These are phyloP conservation scores for Pythium phragmiticola DNA, from an alignment of 352 stramenopile species.

Conservation along the genomic window DNA sequence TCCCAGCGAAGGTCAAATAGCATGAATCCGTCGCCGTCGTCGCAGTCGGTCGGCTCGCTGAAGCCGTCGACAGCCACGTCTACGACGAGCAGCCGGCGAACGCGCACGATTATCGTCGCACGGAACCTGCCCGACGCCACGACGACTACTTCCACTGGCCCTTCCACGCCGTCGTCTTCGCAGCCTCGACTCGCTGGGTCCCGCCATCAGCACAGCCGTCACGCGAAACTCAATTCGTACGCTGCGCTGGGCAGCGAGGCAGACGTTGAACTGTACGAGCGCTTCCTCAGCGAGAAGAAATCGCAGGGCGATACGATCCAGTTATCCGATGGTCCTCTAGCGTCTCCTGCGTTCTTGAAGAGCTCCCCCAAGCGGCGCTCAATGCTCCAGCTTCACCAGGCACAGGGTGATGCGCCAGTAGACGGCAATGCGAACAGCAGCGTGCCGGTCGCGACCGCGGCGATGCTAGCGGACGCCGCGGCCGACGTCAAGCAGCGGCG, in stretches of 20 bases:
- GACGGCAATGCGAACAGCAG: background rate
- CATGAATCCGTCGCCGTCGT: conserved; percentile 49
- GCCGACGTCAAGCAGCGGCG: conserved; percentile 42
- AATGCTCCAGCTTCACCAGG: conserved; percentile 13
- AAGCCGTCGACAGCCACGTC: conserved; percentile 42
- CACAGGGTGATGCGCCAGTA: background rate
- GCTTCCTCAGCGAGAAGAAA: conserved; percentile 53
- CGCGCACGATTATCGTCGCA: conserved; percentile 57
- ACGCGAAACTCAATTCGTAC: conserved; percentile 43
- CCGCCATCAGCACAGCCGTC: background rate
- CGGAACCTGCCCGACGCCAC: conserved; percentile 32
- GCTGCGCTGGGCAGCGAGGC: conserved; percentile 54
- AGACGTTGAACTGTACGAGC: conserved; percentile 61
- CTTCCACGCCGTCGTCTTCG: background rate
- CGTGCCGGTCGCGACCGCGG: background rate
- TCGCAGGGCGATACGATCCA: background rate
- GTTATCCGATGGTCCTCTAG: background rate
- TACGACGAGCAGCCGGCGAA: conserved; percentile 36
- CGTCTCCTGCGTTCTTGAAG: conserved; percentile 28
- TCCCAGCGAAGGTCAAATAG: background rate
- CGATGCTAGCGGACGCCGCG: conserved; percentile 11
- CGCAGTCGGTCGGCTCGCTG: conserved; percentile 34
- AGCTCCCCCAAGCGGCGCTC: conserved; percentile 26
- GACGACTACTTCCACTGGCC: conserved; percentile 1
- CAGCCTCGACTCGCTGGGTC: background rate